Base-by-base conservation (phyloP, 495 filamentous ascomycete species). In the Sordaria brevicollis region DNA sequence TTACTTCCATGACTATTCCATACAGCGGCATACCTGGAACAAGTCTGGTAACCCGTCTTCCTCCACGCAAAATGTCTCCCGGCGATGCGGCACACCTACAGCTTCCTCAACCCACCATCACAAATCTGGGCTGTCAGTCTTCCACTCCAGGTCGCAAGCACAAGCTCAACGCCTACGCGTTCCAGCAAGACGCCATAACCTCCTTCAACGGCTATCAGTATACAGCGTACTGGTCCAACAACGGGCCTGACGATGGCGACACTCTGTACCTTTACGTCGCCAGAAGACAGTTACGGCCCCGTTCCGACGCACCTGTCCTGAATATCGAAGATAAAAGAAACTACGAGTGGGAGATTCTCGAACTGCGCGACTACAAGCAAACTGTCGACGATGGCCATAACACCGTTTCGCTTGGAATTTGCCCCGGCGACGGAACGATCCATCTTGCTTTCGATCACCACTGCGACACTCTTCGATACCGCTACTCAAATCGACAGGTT, bases 341-440 rank as follows among this genome's bases (percentile, higher is more conserved):
- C 25, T 17, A 62, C 49, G 57, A 34, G 0, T 85, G 83, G 83
- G 77, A 86, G 69, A 78, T 80, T 6, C 36, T 82, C 19, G 74
- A 77, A 25, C 80, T 86, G n/a, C 73, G 74, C 1, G 83, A 84
- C 74, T 86, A 86, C 68, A 72, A 79, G 17, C 83, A 86, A 71
- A 84, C 81, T 5, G 77, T 78, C 2, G 79, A 85, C 37, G 83
- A 86, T 65, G 81, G 78, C 0, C 83, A 86, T 68, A 86, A 86
- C 62, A 84, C 81, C 10, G 77, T 85, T 54, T 82, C 83, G 73
- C 69, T 85, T 69, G 83, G 83, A 34, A 79, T 85, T 66, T 84
- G 76, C 68, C 76, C 80, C 5, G 79, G 76, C 29, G 83, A 85
- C 69, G 82, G 82, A 65, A 83, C 81, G 3, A 85, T 85, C 34